Percentiles rank a stretch among this genome's conserved stretches.
phyloP scores from a whole-genome alignment of 257 asterid species.

The Gentiana macrophylla region DNA sequence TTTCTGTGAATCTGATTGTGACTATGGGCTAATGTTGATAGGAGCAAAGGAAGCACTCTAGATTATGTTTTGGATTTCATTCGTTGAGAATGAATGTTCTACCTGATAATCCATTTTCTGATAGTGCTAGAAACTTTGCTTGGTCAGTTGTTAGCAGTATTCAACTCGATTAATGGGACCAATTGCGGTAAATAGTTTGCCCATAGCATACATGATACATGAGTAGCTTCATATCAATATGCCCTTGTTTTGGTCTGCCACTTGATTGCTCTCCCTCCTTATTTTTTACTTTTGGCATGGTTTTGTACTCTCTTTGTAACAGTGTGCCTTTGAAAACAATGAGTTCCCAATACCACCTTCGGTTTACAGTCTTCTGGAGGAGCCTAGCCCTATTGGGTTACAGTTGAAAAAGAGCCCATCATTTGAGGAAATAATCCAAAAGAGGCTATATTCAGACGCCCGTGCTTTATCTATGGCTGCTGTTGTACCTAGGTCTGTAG shows the following conservation, averaged over 20 bases:
- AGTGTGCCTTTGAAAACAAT: conserved; percentile 25
- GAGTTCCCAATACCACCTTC: conserved; percentile 21
- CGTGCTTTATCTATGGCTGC: conserved; percentile 13
- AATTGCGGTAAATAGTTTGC: no score
- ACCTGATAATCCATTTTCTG: no score
- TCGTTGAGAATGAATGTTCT: no score
- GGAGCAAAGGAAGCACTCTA: no score
- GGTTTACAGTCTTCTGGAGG: conserved; percentile 51
- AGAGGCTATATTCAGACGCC: conserved; percentile 39
- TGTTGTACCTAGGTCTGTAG: conserved; percentile 12
- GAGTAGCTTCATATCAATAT: no score
- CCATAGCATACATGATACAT: no score
- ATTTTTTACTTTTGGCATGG: not conserved
- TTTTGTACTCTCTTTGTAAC: conserved; percentile 5
- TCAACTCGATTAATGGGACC: no score
- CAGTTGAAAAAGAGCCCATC: conserved; percentile 66
- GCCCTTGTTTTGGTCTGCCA: not conserved
- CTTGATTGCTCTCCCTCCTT: not conserved
- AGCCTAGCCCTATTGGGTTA: conserved; percentile 82
- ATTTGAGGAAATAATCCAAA: conserved; percentile 56
- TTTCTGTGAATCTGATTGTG: no score
- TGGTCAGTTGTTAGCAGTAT: no score
- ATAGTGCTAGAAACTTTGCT: no score
- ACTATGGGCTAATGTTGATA: no score
- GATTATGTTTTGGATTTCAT: no score